Conservation (phyloP, 805 yeast genomes). For the Schwanniomyces occidentalis region DNA sequence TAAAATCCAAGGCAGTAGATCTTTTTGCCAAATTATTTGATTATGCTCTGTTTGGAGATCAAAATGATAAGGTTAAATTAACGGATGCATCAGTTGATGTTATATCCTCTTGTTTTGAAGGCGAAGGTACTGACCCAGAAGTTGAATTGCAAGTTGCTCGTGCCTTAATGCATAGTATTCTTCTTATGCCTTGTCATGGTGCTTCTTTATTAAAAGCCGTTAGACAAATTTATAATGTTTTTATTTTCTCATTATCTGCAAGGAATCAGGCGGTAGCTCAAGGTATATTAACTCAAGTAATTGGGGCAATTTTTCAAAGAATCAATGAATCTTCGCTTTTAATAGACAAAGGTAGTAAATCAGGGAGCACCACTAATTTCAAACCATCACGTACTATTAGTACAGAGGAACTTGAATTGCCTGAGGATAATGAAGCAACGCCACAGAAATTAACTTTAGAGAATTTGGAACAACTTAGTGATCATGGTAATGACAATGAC, state of each 20-base stretch:
- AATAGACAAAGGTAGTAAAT: slow-evolving; percentile 30
- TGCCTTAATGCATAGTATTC: slow-evolving; percentile 84
- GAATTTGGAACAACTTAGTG: slow-evolving; percentile 56
- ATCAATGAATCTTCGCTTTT: slow-evolving; percentile 43
- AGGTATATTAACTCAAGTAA: slow-evolving; percentile 90
- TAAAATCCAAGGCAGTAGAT: slow-evolving; percentile 76
- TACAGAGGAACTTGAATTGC: slow-evolving; percentile 21
- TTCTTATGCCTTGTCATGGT: slow-evolving; percentile 88
- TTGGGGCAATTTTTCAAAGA: slow-evolving; percentile 80
- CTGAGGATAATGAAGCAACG: slow-evolving; percentile 10
- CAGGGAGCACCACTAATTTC: slow-evolving; percentile 20
- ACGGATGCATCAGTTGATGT: slow-evolving; percentile 84
- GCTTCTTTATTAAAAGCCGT: slow-evolving; percentile 85
- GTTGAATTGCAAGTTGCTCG: slow-evolving; percentile 91
- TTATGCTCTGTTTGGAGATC: slow-evolving; percentile 71
- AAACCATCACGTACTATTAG: slow-evolving; percentile 23
- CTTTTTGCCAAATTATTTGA: slow-evolving; percentile 85
- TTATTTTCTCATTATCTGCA: slow-evolving; percentile 77
- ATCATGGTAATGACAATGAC: slow-evolving; percentile 50
- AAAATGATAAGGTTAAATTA: slow-evolving; percentile 54
- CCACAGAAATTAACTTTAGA: slow-evolving; percentile 53
- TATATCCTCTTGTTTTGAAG: slow-evolving; percentile 81
- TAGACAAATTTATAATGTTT: slow-evolving; percentile 90
- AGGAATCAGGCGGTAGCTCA: slow-evolving; percentile 93
- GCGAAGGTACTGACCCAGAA: slow-evolving; percentile 87